Evolutionary conservation across 2,329 filamentous ascomycete species (phyloP).

Genomic region (Cytospora schulzeri): DNA sequence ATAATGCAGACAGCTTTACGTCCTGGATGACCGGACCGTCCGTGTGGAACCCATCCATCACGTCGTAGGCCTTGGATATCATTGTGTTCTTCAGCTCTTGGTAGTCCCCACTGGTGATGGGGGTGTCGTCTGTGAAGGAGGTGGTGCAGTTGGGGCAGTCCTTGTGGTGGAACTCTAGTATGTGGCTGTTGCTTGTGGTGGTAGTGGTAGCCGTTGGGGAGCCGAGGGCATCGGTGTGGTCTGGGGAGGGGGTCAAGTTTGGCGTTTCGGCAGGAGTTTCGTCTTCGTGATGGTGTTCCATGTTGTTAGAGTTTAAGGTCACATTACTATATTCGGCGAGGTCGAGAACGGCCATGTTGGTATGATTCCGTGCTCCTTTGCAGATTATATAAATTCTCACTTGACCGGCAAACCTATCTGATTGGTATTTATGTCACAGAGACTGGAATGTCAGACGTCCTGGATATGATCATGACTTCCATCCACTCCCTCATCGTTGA

Average conservation of each 20-base stretch:
- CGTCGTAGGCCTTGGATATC: neutral
- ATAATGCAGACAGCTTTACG: neutral
- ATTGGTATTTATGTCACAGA: no score
- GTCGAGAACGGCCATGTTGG: accelerated
- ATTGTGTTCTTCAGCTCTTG: neutral
- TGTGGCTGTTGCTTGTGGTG: neutral
- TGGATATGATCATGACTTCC: no score
- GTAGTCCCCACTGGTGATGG: neutral
- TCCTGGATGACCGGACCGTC: neutral
- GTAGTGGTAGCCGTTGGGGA: neutral
- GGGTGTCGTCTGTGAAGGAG: neutral
- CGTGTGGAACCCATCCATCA: neutral
- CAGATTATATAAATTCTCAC: neutral
- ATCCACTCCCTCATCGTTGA: no score
- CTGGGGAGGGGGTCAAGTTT: neutral
- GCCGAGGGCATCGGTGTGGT: neutral
- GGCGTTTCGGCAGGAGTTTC: neutral
- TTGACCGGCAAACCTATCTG: no score
- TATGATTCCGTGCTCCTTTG: no score
- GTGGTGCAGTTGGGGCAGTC: conserved; percentile 1
- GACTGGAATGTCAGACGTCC: no score
- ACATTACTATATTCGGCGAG: neutral
- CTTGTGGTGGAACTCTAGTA: neutral
- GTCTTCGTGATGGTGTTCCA: neutral
- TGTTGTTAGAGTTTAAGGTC: neutral